Conservation (phyloP, 208 protist genomes). For the Leishmania aethiopica region DNA sequence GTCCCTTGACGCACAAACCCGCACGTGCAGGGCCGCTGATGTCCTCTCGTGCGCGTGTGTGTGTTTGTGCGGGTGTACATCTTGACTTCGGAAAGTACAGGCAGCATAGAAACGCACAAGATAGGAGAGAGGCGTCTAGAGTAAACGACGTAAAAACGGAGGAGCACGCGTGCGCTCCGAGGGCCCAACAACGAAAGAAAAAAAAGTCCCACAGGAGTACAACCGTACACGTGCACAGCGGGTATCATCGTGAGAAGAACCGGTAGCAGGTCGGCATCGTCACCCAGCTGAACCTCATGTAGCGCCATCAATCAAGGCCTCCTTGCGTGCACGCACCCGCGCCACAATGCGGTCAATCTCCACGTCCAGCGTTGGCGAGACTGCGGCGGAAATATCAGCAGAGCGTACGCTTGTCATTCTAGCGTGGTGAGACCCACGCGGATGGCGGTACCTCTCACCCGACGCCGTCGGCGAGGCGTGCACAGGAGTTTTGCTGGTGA, state of each 20-base stretch:
- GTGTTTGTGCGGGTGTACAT: neutral
- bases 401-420: neutral
- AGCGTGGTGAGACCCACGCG: neutral
- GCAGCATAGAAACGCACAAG: too few relatives aligned
- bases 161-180: too few relatives aligned
- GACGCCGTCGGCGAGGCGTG: neutral
- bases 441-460: neutral
- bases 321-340: conserved; percentile 1
- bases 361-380: neutral
- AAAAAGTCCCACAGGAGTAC: neutral
- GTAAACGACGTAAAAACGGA: too few relatives aligned
- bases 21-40: too few relatives aligned
- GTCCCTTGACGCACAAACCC: neutral
- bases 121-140: too few relatives aligned
- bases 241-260: too few relatives aligned
- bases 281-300: neutral
- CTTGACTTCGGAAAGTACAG: neutral
- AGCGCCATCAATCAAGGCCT: neutral
- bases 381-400: neutral
- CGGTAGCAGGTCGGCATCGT: too few relatives aligned
- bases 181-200: too few relatives aligned
- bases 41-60: too few relatives aligned
- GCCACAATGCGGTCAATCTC: conserved; percentile 17
- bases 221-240: neutral
- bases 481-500: neutral